Evolutionary conservation across 805 yeast genomes (phyloP).

Genomic region (Millerozyma acaciae): DNA sequence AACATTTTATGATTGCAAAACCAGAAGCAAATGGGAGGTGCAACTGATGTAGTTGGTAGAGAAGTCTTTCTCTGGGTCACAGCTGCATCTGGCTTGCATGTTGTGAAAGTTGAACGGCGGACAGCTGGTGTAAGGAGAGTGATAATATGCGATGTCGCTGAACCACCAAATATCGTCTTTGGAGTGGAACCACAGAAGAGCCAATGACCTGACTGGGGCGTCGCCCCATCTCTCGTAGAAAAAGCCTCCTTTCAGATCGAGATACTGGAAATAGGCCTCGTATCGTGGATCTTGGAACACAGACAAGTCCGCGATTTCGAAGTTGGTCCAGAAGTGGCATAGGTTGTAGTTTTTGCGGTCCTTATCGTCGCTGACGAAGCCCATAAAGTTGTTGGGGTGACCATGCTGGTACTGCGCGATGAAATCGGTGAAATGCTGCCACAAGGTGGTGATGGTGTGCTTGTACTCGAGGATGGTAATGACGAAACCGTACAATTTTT

Average conservation of each 20-base stretch:
- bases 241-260: constrained; percentile 73
- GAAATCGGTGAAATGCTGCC: constrained; percentile 52
- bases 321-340: constrained; percentile 84
- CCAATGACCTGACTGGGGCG: constrained; percentile 86
- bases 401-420: constrained; percentile 40
- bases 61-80: constrained; percentile 38
- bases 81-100: constrained; percentile 27
- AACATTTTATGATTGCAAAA: neutral
- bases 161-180: constrained; percentile 62
- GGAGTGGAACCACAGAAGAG: constrained; percentile 57
- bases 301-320: constrained; percentile 69
- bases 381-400: constrained; percentile 17
- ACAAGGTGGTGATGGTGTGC: constrained; percentile 59
- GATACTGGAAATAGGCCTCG: constrained; percentile 53
- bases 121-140: constrained; percentile 62
- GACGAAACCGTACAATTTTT: constrained; percentile 64
- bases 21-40: constrained; percentile 13
- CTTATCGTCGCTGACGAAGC: constrained; percentile 15
- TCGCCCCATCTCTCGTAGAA: constrained; percentile 92
- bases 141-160: constrained; percentile 72
- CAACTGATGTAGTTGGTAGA: constrained; percentile 18
- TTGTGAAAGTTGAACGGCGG: constrained; percentile 38
- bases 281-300: constrained; percentile 60
- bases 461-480: constrained; percentile 60
- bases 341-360: constrained; percentile 45